Percentiles rank a stretch among this genome's conserved stretches.
These are phyloP conservation scores for Karstenula rhodostoma DNA, from an alignment of 2,329 filamentous ascomycete species.

Conservation along the genomic window DNA sequence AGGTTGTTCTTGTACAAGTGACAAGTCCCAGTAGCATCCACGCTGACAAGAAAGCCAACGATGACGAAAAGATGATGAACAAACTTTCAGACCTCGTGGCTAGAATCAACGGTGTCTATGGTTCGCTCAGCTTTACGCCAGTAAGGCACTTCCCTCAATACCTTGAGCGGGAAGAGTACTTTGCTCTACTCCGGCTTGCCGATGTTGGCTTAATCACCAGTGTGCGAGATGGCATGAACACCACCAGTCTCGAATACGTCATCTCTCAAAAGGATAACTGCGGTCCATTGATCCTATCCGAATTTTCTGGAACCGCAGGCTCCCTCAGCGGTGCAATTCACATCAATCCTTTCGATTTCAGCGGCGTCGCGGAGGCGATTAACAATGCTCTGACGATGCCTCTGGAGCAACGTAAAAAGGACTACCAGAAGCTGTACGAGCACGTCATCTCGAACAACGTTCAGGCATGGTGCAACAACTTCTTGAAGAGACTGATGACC, in stretches of 20 bases:
- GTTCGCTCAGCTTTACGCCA: slow-evolving; percentile 86
- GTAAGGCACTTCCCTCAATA: slow-evolving; percentile 97
- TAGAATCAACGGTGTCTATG: slow-evolving; percentile 89
- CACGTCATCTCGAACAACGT: slow-evolving; percentile 89
- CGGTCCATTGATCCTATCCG: slow-evolving; percentile 90
- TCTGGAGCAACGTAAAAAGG: slow-evolving; percentile 67
- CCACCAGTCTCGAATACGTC: slow-evolving; percentile 92
- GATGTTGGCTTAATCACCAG: slow-evolving; percentile 95
- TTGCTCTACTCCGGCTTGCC: slow-evolving; percentile 87
- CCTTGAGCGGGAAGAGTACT: slow-evolving; percentile 88
- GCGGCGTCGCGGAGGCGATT: slow-evolving; percentile 83
- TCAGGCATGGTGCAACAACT: slow-evolving; percentile 82
- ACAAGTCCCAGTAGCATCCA: slow-evolving; percentile 86
- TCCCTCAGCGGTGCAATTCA: slow-evolving; percentile 86
- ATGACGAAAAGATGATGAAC: slow-evolving; percentile 81
- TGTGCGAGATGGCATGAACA: slow-evolving; percentile 97
- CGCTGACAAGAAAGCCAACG: slow-evolving; percentile 73
- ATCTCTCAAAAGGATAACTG: slow-evolving; percentile 88
- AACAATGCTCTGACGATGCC: slow-evolving; percentile 82
- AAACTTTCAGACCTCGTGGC: slow-evolving; percentile 91
- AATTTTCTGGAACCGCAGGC: slow-evolving; percentile 93
- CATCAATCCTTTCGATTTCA: slow-evolving; percentile 95
- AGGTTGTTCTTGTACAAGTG: slow-evolving; percentile 93
- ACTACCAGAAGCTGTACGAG: slow-evolving; percentile 78
- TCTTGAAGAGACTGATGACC: slow-evolving; percentile 78